Conservation (phyloP, 352 stramenopile genomes). For the Phytophthora sp. region DNA sequence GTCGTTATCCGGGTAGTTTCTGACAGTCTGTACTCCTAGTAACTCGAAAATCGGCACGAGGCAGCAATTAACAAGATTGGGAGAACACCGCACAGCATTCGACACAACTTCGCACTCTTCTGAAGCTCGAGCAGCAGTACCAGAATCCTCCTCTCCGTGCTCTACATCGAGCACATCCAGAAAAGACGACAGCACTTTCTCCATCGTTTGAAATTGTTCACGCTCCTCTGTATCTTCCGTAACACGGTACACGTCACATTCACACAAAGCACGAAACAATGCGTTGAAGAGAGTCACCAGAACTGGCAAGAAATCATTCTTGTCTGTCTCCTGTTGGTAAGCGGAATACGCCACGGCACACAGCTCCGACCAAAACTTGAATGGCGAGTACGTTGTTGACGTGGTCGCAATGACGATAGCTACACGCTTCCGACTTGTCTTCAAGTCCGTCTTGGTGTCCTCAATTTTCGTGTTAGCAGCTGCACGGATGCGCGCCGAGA, state of each 20-base stretch:
- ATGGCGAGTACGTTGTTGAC: slow-evolving; percentile 79
- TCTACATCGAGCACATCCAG: slow-evolving; percentile 30
- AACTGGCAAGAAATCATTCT: slow-evolving; percentile 37
- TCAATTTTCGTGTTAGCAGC: slow-evolving; percentile 73
- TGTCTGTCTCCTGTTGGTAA: slow-evolving; percentile 42
- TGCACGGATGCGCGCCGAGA: slow-evolving; percentile 61
- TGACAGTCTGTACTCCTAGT: slow-evolving; percentile 42
- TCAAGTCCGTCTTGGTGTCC: slow-evolving; percentile 70
- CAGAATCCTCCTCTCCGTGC: slow-evolving; percentile 11
- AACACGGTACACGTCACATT: slow-evolving; percentile 82
- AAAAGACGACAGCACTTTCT: slow-evolving; percentile 72
- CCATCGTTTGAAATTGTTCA: slow-evolving; percentile 81
- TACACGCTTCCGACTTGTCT: slow-evolving; percentile 77
- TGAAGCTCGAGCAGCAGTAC: slow-evolving; percentile 24
- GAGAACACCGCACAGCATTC: slow-evolving; percentile 70
- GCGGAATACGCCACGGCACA: slow-evolving; percentile 63
- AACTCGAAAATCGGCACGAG: slow-evolving; percentile 68
- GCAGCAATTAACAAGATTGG: slow-evolving; percentile 77
- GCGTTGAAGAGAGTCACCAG: slow-evolving; percentile 59
- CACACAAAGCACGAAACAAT: slow-evolving; percentile 72
- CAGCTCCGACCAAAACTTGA: slow-evolving; percentile 89
- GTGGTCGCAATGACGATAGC: slow-evolving; percentile 79
- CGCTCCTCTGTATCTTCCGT: slow-evolving; percentile 87
- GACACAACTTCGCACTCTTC: slow-evolving; percentile 59
- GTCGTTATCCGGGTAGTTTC: slow-evolving; percentile 4